Conservation (phyloP, 1,284 basidiomycete species). For the Pascua guehoae region DNA sequence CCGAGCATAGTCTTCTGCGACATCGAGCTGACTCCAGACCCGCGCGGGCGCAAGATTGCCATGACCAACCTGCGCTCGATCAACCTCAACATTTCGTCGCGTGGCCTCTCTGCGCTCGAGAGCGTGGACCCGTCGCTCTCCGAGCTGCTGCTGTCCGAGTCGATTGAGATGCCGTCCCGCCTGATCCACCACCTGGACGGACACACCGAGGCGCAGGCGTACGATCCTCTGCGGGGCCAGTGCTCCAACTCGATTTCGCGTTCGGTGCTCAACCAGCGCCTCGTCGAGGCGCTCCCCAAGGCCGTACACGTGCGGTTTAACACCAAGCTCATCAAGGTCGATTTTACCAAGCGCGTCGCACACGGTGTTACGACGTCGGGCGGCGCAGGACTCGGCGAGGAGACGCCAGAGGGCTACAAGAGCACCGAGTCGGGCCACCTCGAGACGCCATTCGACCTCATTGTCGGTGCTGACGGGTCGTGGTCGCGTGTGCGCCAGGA, state of each 20-base stretch:
- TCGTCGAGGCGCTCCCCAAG: slow-evolving; percentile 62
- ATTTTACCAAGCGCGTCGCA: slow-evolving; percentile 54
- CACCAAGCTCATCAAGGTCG: slow-evolving; percentile 78
- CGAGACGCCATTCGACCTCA: slow-evolving; percentile 66
- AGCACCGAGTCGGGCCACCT: slow-evolving; percentile 8
- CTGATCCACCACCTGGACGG: slow-evolving; percentile 86
- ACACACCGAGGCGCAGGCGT: slow-evolving; percentile 70
- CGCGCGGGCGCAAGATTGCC: slow-evolving; percentile 35
- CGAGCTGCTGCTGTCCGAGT: slow-evolving; percentile 68
- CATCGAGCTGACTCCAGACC: slow-evolving; percentile 29
- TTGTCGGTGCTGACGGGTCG: slow-evolving; percentile 84
- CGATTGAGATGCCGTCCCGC: slow-evolving; percentile 89
- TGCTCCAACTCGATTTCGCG: slow-evolving; percentile 92
- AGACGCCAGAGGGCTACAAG: slow-evolving; percentile 4
- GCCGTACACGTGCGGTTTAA: slow-evolving; percentile 71
- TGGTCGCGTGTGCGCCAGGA: slow-evolving; percentile 79
- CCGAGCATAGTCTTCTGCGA: not conserved
- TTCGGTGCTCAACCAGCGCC: slow-evolving; percentile 74
- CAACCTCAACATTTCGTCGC: slow-evolving; percentile 91
- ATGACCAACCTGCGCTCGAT: slow-evolving; percentile 66
- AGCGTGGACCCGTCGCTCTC: slow-evolving; percentile 72
- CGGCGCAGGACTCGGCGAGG: slow-evolving; percentile 11
- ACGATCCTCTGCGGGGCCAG: slow-evolving; percentile 78
- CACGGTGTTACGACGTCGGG: slow-evolving; percentile 20
- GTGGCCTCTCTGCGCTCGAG: slow-evolving; percentile 82